Conservation (phyloP, 371 early-diverging fungal species). For the Mortierella sp. region DNA sequence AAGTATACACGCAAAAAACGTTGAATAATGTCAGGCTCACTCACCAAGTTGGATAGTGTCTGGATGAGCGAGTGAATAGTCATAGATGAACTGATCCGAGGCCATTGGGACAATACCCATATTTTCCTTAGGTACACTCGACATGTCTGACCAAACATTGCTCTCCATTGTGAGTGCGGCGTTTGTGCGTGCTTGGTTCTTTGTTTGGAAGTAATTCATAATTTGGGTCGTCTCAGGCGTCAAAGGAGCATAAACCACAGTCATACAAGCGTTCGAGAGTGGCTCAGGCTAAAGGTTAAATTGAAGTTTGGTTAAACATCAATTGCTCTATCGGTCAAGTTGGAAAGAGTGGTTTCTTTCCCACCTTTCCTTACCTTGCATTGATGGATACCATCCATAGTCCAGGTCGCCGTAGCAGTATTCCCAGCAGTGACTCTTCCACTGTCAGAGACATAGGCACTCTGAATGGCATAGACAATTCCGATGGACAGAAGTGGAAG, state of each 20-base stretch:
- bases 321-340: neutral
- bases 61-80: constrained; percentile 73
- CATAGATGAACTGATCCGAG: constrained; percentile 68
- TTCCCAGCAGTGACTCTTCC: constrained; percentile 18
- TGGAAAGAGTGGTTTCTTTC: neutral
- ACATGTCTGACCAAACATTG: constrained; percentile 45
- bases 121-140: constrained; percentile 48
- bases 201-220: constrained; percentile 58
- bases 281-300: constrained; percentile 32
- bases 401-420: constrained; percentile 26
- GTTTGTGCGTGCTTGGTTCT: constrained; percentile 43
- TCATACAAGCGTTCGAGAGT: constrained; percentile 65
- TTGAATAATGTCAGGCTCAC: neutral
- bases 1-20: neutral
- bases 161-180: constrained; percentile 19
- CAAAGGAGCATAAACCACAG: constrained; percentile 70
- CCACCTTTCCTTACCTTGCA: constrained; percentile 36
- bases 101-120: constrained; percentile 72
- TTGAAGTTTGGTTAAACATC: neutral
- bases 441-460: constrained; percentile 9
- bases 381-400: constrained; percentile 42
- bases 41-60: constrained; percentile 73
- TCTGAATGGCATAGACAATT: constrained; percentile 28
- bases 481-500: constrained; percentile 36
- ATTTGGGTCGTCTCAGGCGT: constrained; percentile 55